phyloP scores from a whole-genome alignment of 441 rosid species.

The Eutrema salsugineum region DNA sequence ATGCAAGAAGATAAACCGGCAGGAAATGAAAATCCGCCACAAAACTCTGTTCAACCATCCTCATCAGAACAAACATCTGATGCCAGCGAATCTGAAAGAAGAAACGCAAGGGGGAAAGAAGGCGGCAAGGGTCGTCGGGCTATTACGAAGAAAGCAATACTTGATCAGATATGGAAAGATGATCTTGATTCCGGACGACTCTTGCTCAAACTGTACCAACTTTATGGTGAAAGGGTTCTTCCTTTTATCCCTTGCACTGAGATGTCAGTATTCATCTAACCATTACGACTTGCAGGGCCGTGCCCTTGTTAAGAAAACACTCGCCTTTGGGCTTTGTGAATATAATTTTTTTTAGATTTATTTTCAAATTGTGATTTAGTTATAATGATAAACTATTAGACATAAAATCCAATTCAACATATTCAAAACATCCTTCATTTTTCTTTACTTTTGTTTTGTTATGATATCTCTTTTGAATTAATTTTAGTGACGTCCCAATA shows the following conservation, averaged over 20 bases:
- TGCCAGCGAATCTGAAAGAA: slow-evolving; percentile 25
- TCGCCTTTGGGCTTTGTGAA: no score
- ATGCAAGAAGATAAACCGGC: slow-evolving; percentile 38
- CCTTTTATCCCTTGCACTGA: slow-evolving; percentile 83
- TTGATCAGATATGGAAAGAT: slow-evolving; percentile 74
- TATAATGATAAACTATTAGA: no score
- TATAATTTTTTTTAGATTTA: no score
- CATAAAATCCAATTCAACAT: no score
- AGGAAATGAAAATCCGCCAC: slow-evolving; percentile 29
- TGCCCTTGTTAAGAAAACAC: no score
- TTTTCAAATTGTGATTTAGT: no score
- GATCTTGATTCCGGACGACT: slow-evolving; percentile 68
- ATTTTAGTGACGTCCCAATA: no score
- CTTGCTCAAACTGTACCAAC: slow-evolving; percentile 55
- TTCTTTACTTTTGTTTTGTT: no score
- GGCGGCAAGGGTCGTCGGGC: slow-evolving; percentile 16
- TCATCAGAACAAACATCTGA: slow-evolving; percentile 37
- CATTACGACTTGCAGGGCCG: no score
- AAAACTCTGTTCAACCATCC: slow-evolving; percentile 39
- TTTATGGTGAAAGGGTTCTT: slow-evolving; percentile 70
- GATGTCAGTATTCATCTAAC: slow-evolving; percentile 65
- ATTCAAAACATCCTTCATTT: no score
- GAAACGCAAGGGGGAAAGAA: slow-evolving; percentile 30
- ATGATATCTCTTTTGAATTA: no score
- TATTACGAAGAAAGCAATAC: slow-evolving; percentile 48